Evolutionary conservation across 805 yeast species (phyloP), one percentile per base, ranked within the genome.

Genomic region (Kodamaea leandrae): DNA sequence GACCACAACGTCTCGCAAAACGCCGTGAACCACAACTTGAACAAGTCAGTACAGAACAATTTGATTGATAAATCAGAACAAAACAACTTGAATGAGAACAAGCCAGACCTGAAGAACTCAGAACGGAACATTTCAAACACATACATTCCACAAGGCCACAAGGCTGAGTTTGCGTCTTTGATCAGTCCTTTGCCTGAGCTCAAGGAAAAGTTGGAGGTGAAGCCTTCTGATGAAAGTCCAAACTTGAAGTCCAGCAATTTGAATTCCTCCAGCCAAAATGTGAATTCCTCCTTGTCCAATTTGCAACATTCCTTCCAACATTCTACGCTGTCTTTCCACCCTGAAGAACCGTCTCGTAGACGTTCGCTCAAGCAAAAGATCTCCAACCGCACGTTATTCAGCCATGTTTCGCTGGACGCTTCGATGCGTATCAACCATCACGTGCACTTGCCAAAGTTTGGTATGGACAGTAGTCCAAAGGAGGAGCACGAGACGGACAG

Each of bases 121-220:
- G 33, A 32, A 18, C 41, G 39, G 18, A 45, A 44, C 30, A 50
- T 51, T 2, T 37, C 55, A 4, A 37, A 53, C 34, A 48, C 58
- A 2, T 46, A 44, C 14, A 54, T 58, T 20, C 64, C 64, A 0
- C 41, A 50, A 10, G 66, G 66, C 2, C 42, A 49, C 13, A 52
- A 53, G 41, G 49, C 49, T 18, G 49, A 49, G 15, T 62, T 45
- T 43, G 42, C 47, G 19, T 43, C 52, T 16, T 30, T 57, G 14
- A 59, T 52, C 38, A 51, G 43, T 17, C 64, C 65, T 1, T 47
- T 32, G 6, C 67, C 66, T 2, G 52, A 45, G 16, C 49, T 60
- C 13, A 33, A 40, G 32, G 39, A 36, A 12, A 14, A 28, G 32
- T 18, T 6, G 6, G 32, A 9, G 21, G 7, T n/a, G 26, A 33